Evolutionary conservation across 495 filamentous ascomycete species (phyloP).

Genomic region (Penicillium egyptiacum): DNA sequence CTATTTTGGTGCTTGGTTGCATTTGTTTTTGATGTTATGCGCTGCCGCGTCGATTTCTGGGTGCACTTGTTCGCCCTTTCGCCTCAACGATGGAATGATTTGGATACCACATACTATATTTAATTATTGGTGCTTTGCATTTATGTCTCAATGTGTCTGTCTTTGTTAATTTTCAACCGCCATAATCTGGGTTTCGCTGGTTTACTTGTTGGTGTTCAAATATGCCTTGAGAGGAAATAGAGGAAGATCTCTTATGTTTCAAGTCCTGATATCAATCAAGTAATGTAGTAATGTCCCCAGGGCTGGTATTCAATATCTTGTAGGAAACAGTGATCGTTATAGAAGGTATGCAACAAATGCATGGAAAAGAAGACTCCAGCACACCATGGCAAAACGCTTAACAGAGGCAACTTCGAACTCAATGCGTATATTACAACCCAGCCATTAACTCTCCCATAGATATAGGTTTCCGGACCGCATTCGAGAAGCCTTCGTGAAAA

Average conservation of each 20-base stretch:
- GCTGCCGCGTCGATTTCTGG: not conserved
- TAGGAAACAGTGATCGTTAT: not conserved
- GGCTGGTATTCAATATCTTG: not conserved
- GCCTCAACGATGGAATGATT: conserved; percentile 23
- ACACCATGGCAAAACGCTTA: conserved; percentile 10
- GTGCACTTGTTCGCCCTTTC: not conserved
- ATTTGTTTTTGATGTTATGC: not conserved
- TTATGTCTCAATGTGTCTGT: not conserved
- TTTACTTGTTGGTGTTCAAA: not conserved
- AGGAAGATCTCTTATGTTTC: not conserved
- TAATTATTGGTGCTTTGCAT: conserved; percentile 3
- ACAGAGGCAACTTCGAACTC: not conserved
- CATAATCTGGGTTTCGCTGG: not conserved
- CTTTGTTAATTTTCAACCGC: not conserved
- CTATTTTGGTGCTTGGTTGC: not conserved
- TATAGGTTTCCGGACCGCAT: conserved; percentile 92
- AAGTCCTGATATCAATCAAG: not conserved
- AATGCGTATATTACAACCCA: conserved; percentile 32
- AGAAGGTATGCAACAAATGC: not conserved
- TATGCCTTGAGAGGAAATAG: not conserved
- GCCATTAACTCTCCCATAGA: conserved; percentile 79
- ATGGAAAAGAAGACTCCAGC: not conserved
- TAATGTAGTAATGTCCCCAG: not conserved
- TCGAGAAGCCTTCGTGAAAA: conserved; percentile 94
- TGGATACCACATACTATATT: conserved; percentile 9